Evolutionary conservation across 2,329 filamentous ascomycete species (phyloP).

Genomic region (Hymenoscyphus scutula): DNA sequence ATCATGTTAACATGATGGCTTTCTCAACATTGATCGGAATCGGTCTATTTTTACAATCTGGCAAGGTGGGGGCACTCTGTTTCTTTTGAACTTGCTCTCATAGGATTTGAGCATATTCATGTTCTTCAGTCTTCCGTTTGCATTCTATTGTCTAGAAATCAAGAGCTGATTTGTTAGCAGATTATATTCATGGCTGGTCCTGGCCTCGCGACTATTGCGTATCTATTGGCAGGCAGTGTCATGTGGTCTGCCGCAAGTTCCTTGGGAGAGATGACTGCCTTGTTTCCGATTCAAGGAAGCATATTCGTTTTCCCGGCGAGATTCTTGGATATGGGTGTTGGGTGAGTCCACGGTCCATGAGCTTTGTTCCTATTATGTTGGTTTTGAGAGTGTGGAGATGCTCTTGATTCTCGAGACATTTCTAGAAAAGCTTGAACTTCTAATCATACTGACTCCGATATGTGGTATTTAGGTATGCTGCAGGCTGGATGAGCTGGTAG

Average conservation of each 20-base stretch:
- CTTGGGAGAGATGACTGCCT: constrained; percentile 42
- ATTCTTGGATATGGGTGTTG: constrained; percentile 21
- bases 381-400: too few species aligned
- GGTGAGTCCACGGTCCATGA: not conserved
- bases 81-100: too few species aligned
- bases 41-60: constrained; percentile 45
- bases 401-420: too few species aligned
- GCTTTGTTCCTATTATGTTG: too few species aligned
- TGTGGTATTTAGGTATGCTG: constrained; percentile 10
- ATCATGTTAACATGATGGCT: constrained; percentile 44
- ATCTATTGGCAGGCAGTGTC: constrained; percentile 45
- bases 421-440: too few species aligned
- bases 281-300: constrained; percentile 40
- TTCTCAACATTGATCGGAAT: constrained; percentile 45
- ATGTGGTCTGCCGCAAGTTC: constrained; percentile 47
- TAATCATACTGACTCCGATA: too few species aligned
- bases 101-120: too few species aligned
- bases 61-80: constrained; percentile 30
- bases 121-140: too few species aligned
- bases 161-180: too few species aligned
- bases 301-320: constrained; percentile 21
- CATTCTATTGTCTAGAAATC: too few species aligned
- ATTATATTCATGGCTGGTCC: constrained; percentile 44
- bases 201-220: constrained; percentile 42
- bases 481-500: constrained; percentile 44